Evolutionary conservation across 2,329 filamentous ascomycete species (phyloP), one percentile per base, ranked within the genome.

Genomic region (Coleophoma crateriformis): DNA sequence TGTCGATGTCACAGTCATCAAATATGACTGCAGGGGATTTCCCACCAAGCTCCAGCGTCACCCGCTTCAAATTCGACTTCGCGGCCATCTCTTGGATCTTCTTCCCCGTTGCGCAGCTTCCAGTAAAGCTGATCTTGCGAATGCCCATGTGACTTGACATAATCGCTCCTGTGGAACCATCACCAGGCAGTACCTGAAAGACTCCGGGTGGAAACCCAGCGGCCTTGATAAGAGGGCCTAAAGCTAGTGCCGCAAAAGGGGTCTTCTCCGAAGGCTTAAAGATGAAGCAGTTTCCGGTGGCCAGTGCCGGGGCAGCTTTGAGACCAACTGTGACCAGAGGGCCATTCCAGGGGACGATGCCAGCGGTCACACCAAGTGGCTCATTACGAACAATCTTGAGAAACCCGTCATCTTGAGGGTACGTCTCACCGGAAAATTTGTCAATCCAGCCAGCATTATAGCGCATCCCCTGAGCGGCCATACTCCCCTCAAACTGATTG

Each of bases 251-350:
- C 45, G 69, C 65, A 48, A 85, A 64, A 0, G 82, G 82, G 0
- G 81, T 43, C 45, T 58, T 55, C 22, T 56, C 76, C 45, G 51
- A 54, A 20, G 53, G 54, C 37, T 58, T 56, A 34, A 58, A 17
- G 2, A 58, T 48, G 33, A 85, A 74, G 13, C 72, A 73, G 61
- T 82, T 82, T 0, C 80, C 80, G 0, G 77, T 76, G 0, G 77
- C 78, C 32, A 85, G 67, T 0, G 81, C 81, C 0, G 81, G 79
- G 3, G 78, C 81, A 35, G 82, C 65, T 64, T 85, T 85, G 42
- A 75, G 66, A 64, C 65, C 61, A 22, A 77, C 69, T 51, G 75
- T 72, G 2, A 71, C 51, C 3, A 79, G 57, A 0, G 77, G 72
- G 1, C 69, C 70, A 53, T 82, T 81, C 77, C 78, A 82, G 0